Base-by-base conservation (phyloP, 2,329 filamentous ascomycete species). In the Microdochium bolleyi region DNA sequence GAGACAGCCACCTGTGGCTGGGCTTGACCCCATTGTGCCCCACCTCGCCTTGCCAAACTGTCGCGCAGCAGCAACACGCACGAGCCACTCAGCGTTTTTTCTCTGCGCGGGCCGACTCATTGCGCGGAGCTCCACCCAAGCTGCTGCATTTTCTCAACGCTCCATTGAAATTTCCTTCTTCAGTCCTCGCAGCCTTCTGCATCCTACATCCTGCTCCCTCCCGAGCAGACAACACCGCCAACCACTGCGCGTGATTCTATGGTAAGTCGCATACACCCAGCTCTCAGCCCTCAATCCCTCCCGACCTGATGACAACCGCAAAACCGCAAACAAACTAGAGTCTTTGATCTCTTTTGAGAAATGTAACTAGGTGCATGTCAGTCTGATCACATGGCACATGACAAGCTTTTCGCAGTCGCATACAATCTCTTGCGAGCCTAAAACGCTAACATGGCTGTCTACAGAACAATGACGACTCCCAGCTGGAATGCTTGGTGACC, bases 301-400 rank as follows among this genome's bases (percentile, higher is more conserved):
- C 60, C 66, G 75, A 72, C 73, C 69, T 90, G 89, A 92, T 92
- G 89, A 92, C 84, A 90, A 74, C 70, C 70, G 77, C 75, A 78
- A 80, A 85, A 90, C 87, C 87, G 82, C 85, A 78, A 74, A 71
- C 72, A 85, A 92, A 92, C 88, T 95, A 95, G 89, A 95, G 89
- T 95, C 89, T 95, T 94, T 94, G 89, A 95, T 84, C 87, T 76
- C 70, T 69, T n/a, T n/a, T 70, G 78, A 30, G 27, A 83, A 80
- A 86, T 92, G 88, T 92, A 92, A 92, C 85, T 71, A 83, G 78
- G 82, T 84, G 82, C 85, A 92, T 88, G 88, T 94, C 89, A 94
- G 89, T 90, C 89, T 94, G 89, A 94, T 78, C 71, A 21, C 48
- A 49, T n/a, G 24, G 24, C 25, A 30, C 48, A n/a, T 24, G 48